phyloP scores from a whole-genome alignment of 306 rosid species.

The Gleditsia sinensis region DNA sequence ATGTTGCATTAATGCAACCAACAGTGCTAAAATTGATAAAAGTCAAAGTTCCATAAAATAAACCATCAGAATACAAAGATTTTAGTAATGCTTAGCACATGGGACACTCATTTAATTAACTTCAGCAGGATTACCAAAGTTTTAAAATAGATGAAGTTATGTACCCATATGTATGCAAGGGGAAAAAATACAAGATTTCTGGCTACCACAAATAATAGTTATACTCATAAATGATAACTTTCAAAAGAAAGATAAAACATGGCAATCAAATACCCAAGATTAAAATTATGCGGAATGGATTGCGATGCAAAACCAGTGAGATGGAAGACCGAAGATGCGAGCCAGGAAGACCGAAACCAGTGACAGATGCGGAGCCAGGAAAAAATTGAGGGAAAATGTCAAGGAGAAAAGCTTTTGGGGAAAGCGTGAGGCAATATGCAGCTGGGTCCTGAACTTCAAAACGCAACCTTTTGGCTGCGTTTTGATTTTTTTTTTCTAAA shows the following conservation, averaged over 20 bases:
- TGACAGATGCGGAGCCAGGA: too few relatives aligned
- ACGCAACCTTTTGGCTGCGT: too few relatives aligned
- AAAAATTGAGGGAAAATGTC: too few relatives aligned
- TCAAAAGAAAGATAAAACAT: not conserved
- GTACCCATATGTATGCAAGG: not conserved
- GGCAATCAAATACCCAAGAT: not conserved
- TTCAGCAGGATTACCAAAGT: not conserved
- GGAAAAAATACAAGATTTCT: not conserved
- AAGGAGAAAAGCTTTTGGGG: too few relatives aligned
- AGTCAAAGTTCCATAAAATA: not conserved
- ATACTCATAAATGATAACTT: not conserved
- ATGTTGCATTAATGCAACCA: conserved; percentile 18
- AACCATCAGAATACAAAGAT: not conserved
- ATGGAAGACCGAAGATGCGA: too few relatives aligned
- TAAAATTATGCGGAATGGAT: too few relatives aligned
- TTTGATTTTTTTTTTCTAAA: too few relatives aligned
- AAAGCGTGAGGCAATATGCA: too few relatives aligned
- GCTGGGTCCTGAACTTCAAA: too few relatives aligned
- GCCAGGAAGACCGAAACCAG: too few relatives aligned
- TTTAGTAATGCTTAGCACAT: conserved; percentile 9
- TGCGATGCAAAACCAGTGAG: too few relatives aligned
- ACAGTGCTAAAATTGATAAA: not conserved
- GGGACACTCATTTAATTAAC: not conserved
- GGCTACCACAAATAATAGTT: not conserved
- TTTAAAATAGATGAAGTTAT: not conserved